Evolutionary conservation across 169 alveolate species (phyloP), one percentile per base, ranked within the genome.

Genomic region (Besnoitia besnoiti): DNA sequence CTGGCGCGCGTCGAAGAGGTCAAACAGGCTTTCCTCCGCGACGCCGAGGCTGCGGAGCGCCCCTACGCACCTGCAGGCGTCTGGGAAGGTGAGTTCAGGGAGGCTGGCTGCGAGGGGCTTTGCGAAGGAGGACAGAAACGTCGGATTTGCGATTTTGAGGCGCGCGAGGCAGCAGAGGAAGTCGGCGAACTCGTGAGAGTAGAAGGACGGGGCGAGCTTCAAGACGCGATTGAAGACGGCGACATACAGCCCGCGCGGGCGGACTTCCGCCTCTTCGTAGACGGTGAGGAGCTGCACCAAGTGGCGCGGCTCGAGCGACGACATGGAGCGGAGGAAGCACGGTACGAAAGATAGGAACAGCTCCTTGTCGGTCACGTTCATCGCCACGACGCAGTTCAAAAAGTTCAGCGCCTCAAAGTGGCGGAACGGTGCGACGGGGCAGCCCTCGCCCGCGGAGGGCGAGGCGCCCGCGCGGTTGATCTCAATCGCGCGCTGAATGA

Each of bases 161-260:
- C 80, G 80, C 47, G 80, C 80, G 12, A 67, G 80, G 80, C 80
- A 67, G 80, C 80, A 67, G 80, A 67, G 80, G 4, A 67, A 5
- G 44, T 67, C 80, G 21, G 80, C 80, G 80, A 33, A 67, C 44
- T 67, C 80, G 42, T 67, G 80, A 30, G 80, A 67, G 80, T 67
- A 67, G 42, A 67, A 35, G 42, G 80, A 67, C 0, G 46, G 80
- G 44, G 46, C 44, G 44, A 67, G 80, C 80, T 35, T 67, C 39
- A 67, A 42, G 1, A 67, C 39, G 12, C 47, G 46, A 16, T 67
- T 67, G 80, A 67, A 67, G 42, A 67, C 44, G 46, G 80, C 80
- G 80, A 67, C 80, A 42, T 67, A 67, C 46, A 67, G 42, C 10
- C 80, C 44, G 39, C 80, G 80, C 10, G 80, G 80, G 0, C 80